Evolutionary conservation across 192 early-diverging fungal species (phyloP), one percentile per base, ranked within the genome.

Genomic region (Chytriomyces confervae): DNA sequence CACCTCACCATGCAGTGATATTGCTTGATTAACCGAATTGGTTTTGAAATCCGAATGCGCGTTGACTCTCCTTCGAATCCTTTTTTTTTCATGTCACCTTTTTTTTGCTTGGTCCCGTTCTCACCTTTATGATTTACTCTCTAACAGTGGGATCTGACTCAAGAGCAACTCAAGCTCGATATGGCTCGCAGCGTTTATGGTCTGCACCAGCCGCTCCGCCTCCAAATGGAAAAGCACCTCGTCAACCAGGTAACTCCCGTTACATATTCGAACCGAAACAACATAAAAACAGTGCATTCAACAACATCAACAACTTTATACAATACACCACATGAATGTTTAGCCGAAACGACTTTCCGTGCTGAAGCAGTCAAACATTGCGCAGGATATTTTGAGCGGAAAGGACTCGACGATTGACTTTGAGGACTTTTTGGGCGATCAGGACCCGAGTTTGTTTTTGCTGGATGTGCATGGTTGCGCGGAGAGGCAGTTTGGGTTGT

Each of bases 401-500:
- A 90, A 88, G 76, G 97, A 99, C 84, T 88, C 91, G 66, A 91
- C 92, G 7, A 91, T 98, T 72, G 97, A 95, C 50, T 92, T 95
- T 73, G 92, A 94, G 78, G 97, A 99, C 76, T 89, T 97, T 77
- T 88, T 96, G 77, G 92, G 92, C 53, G 89, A 85, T 69, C 84
- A 90, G 23, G 77, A 86, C 27, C 77, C 87, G 65, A 86, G 89
- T 20, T 90, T 89, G 7, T 85, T 86, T 36, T 80, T 86, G 78
- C 72, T 91, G 50, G 91, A 94, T 81, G 75, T 92, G 8, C 93
- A 94, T 75, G 65, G 83, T 36, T 80, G 87, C 49, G 90, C 93
- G 87, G 92, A 92, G 83, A 86, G 86, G 65, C 83, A 86, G 79
- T 79, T 93, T 10, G 85, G 86, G 16, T 50, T 93, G 57, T 50